Percentiles rank a stretch among this genome's conserved stretches.
phyloP scores from a whole-genome alignment of 371 early-diverging fungal genomes.

The Haplosporangium sp. region DNA sequence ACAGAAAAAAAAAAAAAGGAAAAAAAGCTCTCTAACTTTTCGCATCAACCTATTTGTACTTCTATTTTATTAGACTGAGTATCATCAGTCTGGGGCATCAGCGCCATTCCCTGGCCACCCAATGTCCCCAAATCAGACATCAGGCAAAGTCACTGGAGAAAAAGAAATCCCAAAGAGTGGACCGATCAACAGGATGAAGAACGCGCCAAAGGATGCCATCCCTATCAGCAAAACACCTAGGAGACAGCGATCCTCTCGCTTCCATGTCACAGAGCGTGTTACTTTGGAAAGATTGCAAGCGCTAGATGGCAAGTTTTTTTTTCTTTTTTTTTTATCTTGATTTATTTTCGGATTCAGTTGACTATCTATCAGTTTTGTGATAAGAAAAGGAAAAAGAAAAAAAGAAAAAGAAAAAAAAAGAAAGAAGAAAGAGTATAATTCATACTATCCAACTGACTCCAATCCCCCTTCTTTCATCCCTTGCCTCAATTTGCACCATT shows the following conservation, averaged over 20 bases:
- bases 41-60: constrained; percentile 2
- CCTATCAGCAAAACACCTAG: constrained; percentile 86
- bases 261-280: constrained; percentile 81
- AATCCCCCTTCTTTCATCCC: constrained; percentile 4
- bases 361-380: not conserved
- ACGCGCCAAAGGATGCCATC: constrained; percentile 83
- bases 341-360: not conserved
- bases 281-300: constrained; percentile 81
- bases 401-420: too few species aligned
- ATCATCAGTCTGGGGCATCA: constrained; percentile 33
- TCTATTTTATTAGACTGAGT: constrained; percentile 26
- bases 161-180: constrained; percentile 82
- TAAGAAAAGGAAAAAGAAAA: too few species aligned
- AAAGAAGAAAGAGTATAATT: not conserved
- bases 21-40: not conserved
- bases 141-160: constrained; percentile 45
- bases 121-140: constrained; percentile 23
- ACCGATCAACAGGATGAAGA: constrained; percentile 82
- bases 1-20: too few species aligned
- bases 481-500: not conserved
- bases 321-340: not conserved
- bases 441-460: not conserved
- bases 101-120: constrained; percentile 23
- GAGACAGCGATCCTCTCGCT: constrained; percentile 87
- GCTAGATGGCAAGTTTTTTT: constrained; percentile 74